Conservation (phyloP, 352 stramenopile species). For the Globisporangium canariense region DNA sequence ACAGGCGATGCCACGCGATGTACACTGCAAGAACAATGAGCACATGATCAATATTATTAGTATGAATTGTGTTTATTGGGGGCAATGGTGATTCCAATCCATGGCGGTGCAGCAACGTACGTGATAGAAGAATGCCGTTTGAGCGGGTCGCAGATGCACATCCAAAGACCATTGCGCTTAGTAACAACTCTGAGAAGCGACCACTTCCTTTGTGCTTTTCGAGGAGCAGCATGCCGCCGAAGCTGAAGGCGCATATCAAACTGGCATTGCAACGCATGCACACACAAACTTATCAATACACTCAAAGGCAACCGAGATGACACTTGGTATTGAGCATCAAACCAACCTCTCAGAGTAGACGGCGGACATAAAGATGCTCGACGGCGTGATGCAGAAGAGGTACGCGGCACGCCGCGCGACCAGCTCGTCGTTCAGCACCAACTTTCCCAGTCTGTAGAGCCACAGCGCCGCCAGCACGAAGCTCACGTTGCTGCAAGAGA, state of each 20-base stretch:
- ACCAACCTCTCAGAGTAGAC: slow-evolving; percentile 75
- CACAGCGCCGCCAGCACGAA: slow-evolving; percentile 69
- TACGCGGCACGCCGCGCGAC: slow-evolving; percentile 60
- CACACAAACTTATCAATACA: not conserved
- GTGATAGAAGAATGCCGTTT: slow-evolving; percentile 72
- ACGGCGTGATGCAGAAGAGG: slow-evolving; percentile 74
- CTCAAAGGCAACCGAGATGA: too few relatives aligned
- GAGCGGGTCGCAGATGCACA: slow-evolving; percentile 65
- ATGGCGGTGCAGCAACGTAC: slow-evolving; percentile 34
- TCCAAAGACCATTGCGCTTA: slow-evolving; percentile 55
- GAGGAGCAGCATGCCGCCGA: slow-evolving; percentile 68
- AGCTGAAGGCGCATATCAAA: slow-evolving; percentile 78
- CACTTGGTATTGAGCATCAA: too few relatives aligned
- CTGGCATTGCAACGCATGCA: slow-evolving; percentile 17
- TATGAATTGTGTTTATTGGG: not conserved
- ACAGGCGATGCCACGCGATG: slow-evolving; percentile 69
- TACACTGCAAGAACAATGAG: slow-evolving; percentile 35
- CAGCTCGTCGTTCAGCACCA: slow-evolving; percentile 53
- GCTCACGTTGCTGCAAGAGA: slow-evolving; percentile 48
- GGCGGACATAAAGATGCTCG: slow-evolving; percentile 81
- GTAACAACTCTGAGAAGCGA: slow-evolving; percentile 30
- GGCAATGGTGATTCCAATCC: not conserved
- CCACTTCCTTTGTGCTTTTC: slow-evolving; percentile 27
- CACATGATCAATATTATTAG: slow-evolving; percentile 11
- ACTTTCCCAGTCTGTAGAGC: slow-evolving; percentile 59